These are phyloP conservation scores for Astrephomene gubernaculifera DNA, from an alignment of 139 green algal genomes.

Conservation along the genomic window DNA sequence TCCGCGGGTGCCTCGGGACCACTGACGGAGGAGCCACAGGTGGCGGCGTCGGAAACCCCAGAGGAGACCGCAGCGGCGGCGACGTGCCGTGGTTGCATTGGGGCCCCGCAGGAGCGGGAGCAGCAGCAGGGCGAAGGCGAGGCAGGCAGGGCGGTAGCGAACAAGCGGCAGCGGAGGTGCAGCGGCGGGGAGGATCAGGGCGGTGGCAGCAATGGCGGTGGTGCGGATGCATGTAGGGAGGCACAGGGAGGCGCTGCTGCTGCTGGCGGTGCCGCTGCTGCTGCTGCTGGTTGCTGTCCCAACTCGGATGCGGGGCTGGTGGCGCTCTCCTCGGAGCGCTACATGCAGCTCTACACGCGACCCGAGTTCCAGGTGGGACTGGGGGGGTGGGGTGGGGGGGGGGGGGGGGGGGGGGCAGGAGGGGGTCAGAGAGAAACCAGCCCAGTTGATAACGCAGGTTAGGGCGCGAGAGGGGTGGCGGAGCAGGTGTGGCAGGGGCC, in stretches of 20 bases:
- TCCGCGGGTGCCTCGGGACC: no score
- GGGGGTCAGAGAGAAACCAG: no score
- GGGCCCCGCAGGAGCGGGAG: neutral
- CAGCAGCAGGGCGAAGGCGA: no score
- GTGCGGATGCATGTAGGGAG: neutral
- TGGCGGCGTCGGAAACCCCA: no score
- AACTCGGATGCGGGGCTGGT: conserved; percentile 13
- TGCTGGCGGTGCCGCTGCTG: no score
- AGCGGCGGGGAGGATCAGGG: no score
- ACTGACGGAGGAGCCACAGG: no score
- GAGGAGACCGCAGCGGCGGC: no score
- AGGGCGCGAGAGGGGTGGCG: no score
- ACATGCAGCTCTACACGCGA: conserved; percentile 21
- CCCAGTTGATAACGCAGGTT: no score
- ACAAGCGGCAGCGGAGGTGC: conserved; percentile 24
- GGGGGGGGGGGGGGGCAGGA: neutral
- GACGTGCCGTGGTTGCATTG: no score
- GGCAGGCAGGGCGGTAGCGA: neutral
- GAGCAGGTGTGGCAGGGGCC: no score
- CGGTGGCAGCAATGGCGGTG: neutral
- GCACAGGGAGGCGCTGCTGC: neutral
- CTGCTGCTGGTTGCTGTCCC: neutral
- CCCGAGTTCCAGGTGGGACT: conserved; percentile 24
- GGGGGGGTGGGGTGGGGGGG: neutral
- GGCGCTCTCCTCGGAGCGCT: conserved; percentile 20